Conservation (phyloP, 768 basidiomycete genomes). For the Chalciporus piperatus region DNA sequence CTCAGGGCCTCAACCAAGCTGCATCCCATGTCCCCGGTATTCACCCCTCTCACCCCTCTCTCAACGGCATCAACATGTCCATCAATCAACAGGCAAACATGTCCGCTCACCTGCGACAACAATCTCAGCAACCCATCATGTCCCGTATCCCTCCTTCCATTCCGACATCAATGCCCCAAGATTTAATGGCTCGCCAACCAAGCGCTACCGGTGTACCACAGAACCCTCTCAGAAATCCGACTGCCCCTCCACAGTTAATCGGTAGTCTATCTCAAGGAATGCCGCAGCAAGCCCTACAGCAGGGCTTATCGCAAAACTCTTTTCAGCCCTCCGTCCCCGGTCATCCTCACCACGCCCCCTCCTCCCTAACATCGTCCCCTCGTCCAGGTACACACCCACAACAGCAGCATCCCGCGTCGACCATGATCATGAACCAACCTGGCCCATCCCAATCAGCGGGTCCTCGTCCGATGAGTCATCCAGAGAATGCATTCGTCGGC, state of each 20-base stretch:
- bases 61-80: slow-evolving; percentile 40
- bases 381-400: slow-evolving; percentile 29
- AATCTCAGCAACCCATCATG: slow-evolving; percentile 35
- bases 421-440: slow-evolving; percentile 31
- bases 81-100: slow-evolving; percentile 46
- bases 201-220: slow-evolving; percentile 40
- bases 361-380: slow-evolving; percentile 28
- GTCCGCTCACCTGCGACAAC: slow-evolving; percentile 34
- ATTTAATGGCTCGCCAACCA: slow-evolving; percentile 43
- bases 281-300: slow-evolving; percentile 28
- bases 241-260: slow-evolving; percentile 50
- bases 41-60: slow-evolving; percentile 34
- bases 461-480: slow-evolving; percentile 42
- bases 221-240: slow-evolving; percentile 41
- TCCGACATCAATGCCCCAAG: slow-evolving; percentile 40
- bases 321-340: slow-evolving; percentile 25
- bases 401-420: slow-evolving; percentile 24
- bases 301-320: slow-evolving; percentile 30
- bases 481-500: slow-evolving; percentile 44
- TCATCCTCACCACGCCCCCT: slow-evolving; percentile 30
- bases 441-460: slow-evolving; percentile 30
- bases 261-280: slow-evolving; percentile 37
- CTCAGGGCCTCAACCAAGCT: slow-evolving; percentile 42
- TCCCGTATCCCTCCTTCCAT: slow-evolving; percentile 32
- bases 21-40: slow-evolving; percentile 35